These are phyloP conservation scores for Aspergillus sp. DNA, from an alignment of 2,329 filamentous ascomycete genomes.

Conservation along the genomic window DNA sequence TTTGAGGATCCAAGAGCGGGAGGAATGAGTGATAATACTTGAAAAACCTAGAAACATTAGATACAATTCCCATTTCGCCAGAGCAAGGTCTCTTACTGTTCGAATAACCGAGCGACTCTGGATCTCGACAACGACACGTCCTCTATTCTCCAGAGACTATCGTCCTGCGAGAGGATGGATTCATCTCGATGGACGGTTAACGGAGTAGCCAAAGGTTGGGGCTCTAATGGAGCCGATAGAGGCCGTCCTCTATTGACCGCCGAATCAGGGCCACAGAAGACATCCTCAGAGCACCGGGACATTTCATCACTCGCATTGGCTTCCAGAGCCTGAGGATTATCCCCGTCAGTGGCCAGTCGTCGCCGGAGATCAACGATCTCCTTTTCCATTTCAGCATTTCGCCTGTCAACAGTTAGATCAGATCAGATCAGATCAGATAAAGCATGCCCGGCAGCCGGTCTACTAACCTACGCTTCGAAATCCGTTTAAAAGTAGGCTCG, in stretches of 20 bases:
- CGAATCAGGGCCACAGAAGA: conserved; percentile 24
- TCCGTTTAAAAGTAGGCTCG: conserved; percentile 58
- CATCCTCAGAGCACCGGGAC: conserved; percentile 29
- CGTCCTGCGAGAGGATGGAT: conserved; percentile 30
- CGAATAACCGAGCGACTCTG: conserved; percentile 36
- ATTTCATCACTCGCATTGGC: conserved; percentile 22
- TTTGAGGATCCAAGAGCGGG: conserved; percentile 50
- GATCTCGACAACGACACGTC: conserved; percentile 32
- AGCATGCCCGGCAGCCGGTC: no score
- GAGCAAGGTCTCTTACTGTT: conserved; percentile 24
- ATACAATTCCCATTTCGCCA: not conserved
- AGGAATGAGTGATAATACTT: conserved; percentile 55
- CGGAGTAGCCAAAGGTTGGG: conserved; percentile 25
- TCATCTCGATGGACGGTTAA: conserved; percentile 25
- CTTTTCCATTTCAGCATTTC: conserved; percentile 57
- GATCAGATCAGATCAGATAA: not conserved
- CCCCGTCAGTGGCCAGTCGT: conserved; percentile 31
- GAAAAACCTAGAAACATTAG: conserved; percentile 45
- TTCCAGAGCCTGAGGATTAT: conserved; percentile 18
- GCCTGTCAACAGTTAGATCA: conserved; percentile 30
- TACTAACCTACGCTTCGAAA: conserved; percentile 49
- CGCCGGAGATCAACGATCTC: conserved; percentile 43
- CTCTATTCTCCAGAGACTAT: conserved; percentile 44
- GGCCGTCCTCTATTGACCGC: conserved; percentile 21
- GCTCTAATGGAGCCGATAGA: conserved; percentile 27